Conservation (phyloP, 306 rosid species). For the Pterocarpus macrocarpus region DNA sequence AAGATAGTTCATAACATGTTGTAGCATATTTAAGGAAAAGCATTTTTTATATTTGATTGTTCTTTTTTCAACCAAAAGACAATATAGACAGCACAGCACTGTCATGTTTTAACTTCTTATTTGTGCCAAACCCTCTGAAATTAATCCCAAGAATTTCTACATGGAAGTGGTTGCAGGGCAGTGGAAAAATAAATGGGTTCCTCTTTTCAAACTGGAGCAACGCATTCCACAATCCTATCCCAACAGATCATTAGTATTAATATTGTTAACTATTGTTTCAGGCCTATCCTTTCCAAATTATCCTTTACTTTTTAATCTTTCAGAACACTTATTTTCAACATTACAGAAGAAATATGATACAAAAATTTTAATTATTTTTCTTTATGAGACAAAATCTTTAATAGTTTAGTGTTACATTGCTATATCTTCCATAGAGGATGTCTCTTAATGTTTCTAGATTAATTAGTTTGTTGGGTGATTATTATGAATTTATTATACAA, state of each 20-base stretch:
- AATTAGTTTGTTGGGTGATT: neutral
- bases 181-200: no score
- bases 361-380: neutral
- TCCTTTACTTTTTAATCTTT: neutral
- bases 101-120: no score
- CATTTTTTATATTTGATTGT: no score
- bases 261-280: neutral
- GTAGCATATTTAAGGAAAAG: no score
- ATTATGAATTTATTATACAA: neutral
- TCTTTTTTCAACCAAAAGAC: no score
- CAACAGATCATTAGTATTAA: neutral
- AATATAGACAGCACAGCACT: no score
- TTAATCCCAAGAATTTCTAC: no score
- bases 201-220: conserved; percentile 20
- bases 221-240: neutral
- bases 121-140: no score
- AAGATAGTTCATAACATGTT: no score
- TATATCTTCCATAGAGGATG: conserved; percentile 13
- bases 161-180: no score
- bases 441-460: neutral
- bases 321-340: neutral
- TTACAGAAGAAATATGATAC: neutral
- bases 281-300: neutral
- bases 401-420: conserved; percentile 14
- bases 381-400: neutral